A percentile compares a stretch with the other conserved stretches of the same genome.
Evolutionary conservation across 176 grass and related monocot genomes (phyloP).

Genomic region (Canna indica): DNA sequence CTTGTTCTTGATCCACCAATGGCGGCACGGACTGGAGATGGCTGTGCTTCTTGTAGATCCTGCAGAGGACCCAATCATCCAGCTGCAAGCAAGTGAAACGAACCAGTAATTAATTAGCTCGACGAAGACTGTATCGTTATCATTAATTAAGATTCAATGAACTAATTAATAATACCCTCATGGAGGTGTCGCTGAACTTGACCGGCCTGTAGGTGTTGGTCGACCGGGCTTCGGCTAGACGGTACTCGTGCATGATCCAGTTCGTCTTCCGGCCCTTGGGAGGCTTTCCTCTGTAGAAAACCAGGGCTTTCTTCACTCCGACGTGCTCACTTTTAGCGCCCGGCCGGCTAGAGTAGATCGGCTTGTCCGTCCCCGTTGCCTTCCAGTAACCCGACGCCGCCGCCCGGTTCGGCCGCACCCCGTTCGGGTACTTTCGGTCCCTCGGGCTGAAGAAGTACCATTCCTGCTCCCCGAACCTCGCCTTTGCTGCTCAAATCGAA

Average conservation of each 20-base stretch:
- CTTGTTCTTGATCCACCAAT: not conserved
- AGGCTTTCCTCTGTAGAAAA: slow-evolving; percentile 16
- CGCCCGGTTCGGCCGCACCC: slow-evolving; percentile 12
- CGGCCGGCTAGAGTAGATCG: not conserved
- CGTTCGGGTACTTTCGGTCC: slow-evolving; percentile 22
- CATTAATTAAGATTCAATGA: too few species aligned
- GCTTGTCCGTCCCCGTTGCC: slow-evolving; percentile 20
- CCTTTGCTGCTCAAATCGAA: not conserved
- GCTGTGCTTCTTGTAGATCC: slow-evolving; percentile 20
- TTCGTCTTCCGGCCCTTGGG: slow-evolving; percentile 13
- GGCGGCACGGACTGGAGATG: not conserved
- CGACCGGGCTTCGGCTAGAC: not conserved
- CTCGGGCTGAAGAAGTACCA: slow-evolving; percentile 29
- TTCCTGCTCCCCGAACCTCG: slow-evolving; percentile 16
- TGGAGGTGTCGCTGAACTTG: slow-evolving; percentile 1
- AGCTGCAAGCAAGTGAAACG: too few species aligned
- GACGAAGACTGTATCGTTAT: too few species aligned
- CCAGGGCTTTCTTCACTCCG: slow-evolving; percentile 22
- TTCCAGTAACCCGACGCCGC: slow-evolving; percentile 23
- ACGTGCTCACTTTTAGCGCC: not conserved
- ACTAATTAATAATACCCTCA: too few species aligned
- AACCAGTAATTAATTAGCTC: too few species aligned
- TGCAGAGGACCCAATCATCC: slow-evolving; percentile 25
- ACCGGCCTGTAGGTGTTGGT: not conserved
- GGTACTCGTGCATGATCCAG: slow-evolving; percentile 29